Conservation (phyloP, 371 early-diverging fungal genomes). For the Mortierella sp. region DNA sequence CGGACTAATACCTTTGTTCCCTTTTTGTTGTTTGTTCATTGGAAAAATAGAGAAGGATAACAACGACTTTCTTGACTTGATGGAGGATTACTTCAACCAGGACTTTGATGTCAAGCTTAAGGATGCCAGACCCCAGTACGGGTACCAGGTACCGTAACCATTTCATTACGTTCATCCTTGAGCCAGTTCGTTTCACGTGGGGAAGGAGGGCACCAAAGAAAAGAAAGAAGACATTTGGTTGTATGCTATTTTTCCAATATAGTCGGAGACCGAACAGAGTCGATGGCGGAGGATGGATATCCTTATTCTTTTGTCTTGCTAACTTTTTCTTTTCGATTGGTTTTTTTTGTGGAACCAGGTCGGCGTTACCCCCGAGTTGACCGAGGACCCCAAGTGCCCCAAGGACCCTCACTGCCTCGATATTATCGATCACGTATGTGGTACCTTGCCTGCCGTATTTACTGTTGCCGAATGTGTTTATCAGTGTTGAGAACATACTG, state of each 20-base stretch:
- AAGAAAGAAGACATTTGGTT: background rate
- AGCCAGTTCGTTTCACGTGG: constrained; percentile 16
- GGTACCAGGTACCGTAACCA: constrained; percentile 58
- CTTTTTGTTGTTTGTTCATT: background rate
- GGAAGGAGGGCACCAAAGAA: background rate
- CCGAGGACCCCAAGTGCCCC: constrained; percentile 77
- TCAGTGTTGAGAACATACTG: background rate
- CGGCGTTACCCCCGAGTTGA: constrained; percentile 78
- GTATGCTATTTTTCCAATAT: background rate
- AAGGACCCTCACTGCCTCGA: constrained; percentile 71
- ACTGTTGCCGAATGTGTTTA: background rate
- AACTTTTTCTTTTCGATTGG: constrained; percentile 8
- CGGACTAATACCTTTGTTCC: background rate
- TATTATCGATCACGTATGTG: constrained; percentile 61
- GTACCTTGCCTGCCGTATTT: constrained; percentile 1
- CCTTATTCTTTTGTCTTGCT: background rate
- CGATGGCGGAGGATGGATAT: constrained; percentile 3
- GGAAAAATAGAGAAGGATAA: constrained; percentile 58
- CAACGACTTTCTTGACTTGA: constrained; percentile 70
- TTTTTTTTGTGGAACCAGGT: constrained; percentile 45
- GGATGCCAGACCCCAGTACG: constrained; percentile 73
- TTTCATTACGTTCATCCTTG: background rate
- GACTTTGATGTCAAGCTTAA: constrained; percentile 66
- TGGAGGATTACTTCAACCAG: constrained; percentile 80
- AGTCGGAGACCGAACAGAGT: constrained; percentile 7